Conservation (phyloP, 192 early-diverging fungal species). For the Spizellomyces punctatus region DNA sequence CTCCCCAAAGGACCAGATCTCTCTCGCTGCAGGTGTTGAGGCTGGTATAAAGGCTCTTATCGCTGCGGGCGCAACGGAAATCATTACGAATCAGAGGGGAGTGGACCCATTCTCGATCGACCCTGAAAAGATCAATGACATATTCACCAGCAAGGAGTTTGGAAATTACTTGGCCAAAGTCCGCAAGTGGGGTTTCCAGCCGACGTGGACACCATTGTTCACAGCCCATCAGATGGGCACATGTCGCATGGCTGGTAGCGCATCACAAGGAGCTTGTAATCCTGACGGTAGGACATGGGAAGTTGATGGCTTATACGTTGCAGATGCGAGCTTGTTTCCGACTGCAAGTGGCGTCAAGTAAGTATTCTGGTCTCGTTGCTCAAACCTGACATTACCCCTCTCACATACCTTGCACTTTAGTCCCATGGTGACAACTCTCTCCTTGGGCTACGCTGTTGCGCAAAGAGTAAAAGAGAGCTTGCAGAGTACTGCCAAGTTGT, state of each 20-base stretch:
- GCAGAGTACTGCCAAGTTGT: neutral
- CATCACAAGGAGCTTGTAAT: conserved; percentile 60
- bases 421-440: conserved; percentile 31
- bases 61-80: conserved; percentile 64
- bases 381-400: neutral
- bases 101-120: conserved; percentile 34
- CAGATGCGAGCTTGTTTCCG: conserved; percentile 72
- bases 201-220: conserved; percentile 42
- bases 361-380: conserved; percentile 3
- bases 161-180: conserved; percentile 39
- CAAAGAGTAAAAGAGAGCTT: conserved; percentile 20
- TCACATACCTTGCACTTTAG: conserved; percentile 9
- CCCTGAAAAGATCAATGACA: neutral
- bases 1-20: conserved; percentile 52
- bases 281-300: conserved; percentile 77
- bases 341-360: conserved; percentile 73
- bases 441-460: conserved; percentile 26
- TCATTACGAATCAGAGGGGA: conserved; percentile 56
- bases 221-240: conserved; percentile 68
- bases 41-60: conserved; percentile 53
- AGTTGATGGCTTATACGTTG: conserved; percentile 70
- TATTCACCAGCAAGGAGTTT: conserved; percentile 17
- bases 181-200: conserved; percentile 26
- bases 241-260: conserved; percentile 64
- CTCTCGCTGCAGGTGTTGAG: conserved; percentile 49